Base-by-base conservation (phyloP, 192 early-diverging fungal species). In the Hyaloraphidium curvatum region DNA sequence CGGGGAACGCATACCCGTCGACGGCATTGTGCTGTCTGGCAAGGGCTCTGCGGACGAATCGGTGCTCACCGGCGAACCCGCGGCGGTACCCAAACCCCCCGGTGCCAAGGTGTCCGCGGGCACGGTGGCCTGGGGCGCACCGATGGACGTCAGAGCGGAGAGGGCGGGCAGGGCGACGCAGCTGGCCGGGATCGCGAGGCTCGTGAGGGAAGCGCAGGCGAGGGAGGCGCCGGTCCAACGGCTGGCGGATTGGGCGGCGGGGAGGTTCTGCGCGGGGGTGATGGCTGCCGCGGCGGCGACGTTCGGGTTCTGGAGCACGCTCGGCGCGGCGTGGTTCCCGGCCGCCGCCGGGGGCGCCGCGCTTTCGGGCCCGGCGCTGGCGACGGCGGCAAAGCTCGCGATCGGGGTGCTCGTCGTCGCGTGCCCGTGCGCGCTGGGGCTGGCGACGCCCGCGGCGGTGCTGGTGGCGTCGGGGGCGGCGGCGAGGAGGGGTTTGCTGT, bases 391-490 rank as follows among this genome's bases (percentile, higher is more conserved):
- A n/a, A n/a, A 77, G 41, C 72, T 71, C 39, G 69, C 66, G 5
- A 77, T 82, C 25, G 66, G 77, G 19, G 75, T 82, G 1, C 48
- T 82, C 27, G 79, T 81, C 2, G 77, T 82, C 59, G 78, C 80
- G 29, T 82, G 80, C 50, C 80, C 80, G 13, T 82, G 80, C 56
- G 80, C 75, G 31, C 50, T 97, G 31, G 94, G 94, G 19, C 73
- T 97, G 23, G 84, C 90, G 37, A 93, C 89, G 1, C 94, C 94
- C 2, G 94, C 94, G 0, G 94, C 91, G 0, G 86, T 97, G 9
- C 92, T 97, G 91, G 94, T 94, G 2, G 91, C 89, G 23, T 93
- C 94, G 0, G 80, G 80, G 27, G 70, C 80, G 2, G 80, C 79
- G 3, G 80, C 80, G 11, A 62, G 62, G 28, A 55, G 67, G 50